Conservation (phyloP, 495 filamentous ascomycete species). For the Symbiotaphrina buchneri region DNA sequence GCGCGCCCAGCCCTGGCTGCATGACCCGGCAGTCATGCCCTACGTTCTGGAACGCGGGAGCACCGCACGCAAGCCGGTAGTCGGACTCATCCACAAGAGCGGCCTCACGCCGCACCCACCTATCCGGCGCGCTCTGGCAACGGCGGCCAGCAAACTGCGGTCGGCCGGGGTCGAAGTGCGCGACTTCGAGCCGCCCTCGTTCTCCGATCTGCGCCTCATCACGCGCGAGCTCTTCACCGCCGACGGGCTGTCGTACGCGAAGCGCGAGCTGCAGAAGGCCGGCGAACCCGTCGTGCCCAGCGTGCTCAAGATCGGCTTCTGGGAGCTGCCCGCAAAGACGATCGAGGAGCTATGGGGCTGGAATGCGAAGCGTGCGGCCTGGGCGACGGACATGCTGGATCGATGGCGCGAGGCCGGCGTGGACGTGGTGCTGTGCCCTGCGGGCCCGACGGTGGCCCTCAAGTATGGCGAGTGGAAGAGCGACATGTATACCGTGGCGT, state of each 20-base stretch:
- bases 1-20: constrained; percentile 9
- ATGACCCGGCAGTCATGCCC: constrained; percentile 11
- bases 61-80: too few relatives aligned
- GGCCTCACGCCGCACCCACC: constrained; percentile 11
- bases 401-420: constrained; percentile 11
- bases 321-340: constrained; percentile 10
- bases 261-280: constrained; percentile 9
- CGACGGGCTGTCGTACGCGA: constrained; percentile 14
- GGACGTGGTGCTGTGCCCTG: constrained; percentile 13
- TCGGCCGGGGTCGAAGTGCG: constrained; percentile 11
- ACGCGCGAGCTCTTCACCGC: constrained; percentile 13
- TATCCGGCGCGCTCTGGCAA: constrained; percentile 8
- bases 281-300: constrained; percentile 12
- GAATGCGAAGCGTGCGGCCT: constrained; percentile 10
- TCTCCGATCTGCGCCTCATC: constrained; percentile 5
- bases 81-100: constrained; percentile 18
- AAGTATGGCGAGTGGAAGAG: constrained; percentile 11
- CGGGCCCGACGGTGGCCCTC: constrained; percentile 12
- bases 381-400: constrained; percentile 13
- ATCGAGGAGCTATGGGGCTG: constrained; percentile 13
- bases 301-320: constrained; percentile 12
- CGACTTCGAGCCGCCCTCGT: constrained; percentile 5
- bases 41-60: constrained; percentile 12
- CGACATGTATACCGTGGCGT: constrained; percentile 14
- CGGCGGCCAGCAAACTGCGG: constrained; percentile 8